These are phyloP conservation scores for Fusarium sterilihyphosum DNA, from an alignment of 2,329 filamentous ascomycete species.

Conservation along the genomic window DNA sequence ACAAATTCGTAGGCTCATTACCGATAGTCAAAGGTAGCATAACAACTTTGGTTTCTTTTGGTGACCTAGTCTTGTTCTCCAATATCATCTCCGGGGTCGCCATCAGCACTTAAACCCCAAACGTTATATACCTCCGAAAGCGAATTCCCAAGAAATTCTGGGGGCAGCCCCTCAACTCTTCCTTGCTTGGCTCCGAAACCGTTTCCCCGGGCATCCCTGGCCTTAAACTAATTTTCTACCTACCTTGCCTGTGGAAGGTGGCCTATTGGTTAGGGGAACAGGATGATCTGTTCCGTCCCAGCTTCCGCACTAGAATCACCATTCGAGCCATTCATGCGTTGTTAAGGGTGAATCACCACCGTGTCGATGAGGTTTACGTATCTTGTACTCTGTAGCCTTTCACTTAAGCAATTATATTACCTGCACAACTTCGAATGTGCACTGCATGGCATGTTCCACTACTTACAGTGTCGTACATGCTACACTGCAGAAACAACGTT, in stretches of 20 bases:
- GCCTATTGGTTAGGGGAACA: not conserved
- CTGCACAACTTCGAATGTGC: constrained; percentile 14
- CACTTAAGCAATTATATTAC: not conserved
- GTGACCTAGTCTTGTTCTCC: not conserved
- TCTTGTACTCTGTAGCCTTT: not conserved
- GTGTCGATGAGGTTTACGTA: not conserved
- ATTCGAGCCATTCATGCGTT: constrained; percentile 11
- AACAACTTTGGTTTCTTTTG: not conserved
- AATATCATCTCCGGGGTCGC: not conserved
- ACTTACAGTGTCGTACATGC: constrained; percentile 7
- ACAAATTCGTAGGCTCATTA: not conserved
- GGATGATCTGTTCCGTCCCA: constrained; percentile 6
- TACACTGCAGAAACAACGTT: constrained; percentile 20
- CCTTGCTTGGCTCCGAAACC: not conserved
- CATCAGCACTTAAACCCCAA: not conserved
- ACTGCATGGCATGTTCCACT: constrained; percentile 39
- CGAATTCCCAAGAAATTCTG: not conserved
- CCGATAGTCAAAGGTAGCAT: not conserved
- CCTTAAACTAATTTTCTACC: not conserved
- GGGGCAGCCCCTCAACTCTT: not conserved
- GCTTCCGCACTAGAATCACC: constrained; percentile 1
- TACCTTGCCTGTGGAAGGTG: not conserved
- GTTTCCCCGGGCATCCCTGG: not conserved
- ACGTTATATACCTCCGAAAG: not conserved
- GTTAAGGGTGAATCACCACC: not conserved